Evolutionary conservation across 2,329 filamentous ascomycete species (phyloP).

Genomic region (Fusarium scirpi): DNA sequence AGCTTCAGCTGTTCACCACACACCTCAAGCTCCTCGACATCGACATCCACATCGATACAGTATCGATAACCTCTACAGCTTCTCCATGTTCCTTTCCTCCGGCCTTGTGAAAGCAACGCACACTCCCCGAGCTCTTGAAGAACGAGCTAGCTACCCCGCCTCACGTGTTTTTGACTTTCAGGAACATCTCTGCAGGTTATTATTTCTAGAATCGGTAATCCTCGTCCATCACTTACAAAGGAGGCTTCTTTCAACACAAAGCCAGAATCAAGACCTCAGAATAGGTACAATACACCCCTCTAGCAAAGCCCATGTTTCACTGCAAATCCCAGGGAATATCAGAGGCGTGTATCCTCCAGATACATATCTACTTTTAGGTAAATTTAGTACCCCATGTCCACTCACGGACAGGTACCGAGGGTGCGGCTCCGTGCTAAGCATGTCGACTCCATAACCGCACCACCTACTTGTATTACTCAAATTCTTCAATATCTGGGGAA

Average conservation of each 20-base stretch:
- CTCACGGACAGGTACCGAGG: constrained; percentile 44
- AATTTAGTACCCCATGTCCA: constrained; percentile 21
- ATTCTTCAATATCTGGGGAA: constrained; percentile 29
- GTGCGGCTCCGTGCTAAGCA: constrained; percentile 40
- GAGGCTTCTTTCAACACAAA: background rate
- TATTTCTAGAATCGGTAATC: constrained; percentile 20
- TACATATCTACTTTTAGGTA: constrained; percentile 12
- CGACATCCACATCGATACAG: background rate
- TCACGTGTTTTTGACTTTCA: constrained; percentile 24
- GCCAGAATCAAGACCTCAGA: background rate
- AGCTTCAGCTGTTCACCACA: constrained; percentile 6
- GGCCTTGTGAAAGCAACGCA: background rate
- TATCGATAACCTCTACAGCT: constrained; percentile 6
- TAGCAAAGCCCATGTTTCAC: constrained; percentile 23
- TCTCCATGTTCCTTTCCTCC: constrained; percentile 28
- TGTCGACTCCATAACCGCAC: constrained; percentile 23
- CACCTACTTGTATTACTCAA: constrained; percentile 5
- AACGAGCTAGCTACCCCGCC: constrained; percentile 27
- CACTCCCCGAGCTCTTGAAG: constrained; percentile 27
- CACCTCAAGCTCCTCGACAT: constrained; percentile 22
- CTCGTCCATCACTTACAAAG: background rate
- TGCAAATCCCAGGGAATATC: background rate
- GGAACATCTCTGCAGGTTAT: constrained; percentile 5
- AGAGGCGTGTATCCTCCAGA: constrained; percentile 10
- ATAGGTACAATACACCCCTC: constrained; percentile 1